Base-by-base conservation (phyloP, 345 rosid species). In the Aquilaria sinensis region DNA sequence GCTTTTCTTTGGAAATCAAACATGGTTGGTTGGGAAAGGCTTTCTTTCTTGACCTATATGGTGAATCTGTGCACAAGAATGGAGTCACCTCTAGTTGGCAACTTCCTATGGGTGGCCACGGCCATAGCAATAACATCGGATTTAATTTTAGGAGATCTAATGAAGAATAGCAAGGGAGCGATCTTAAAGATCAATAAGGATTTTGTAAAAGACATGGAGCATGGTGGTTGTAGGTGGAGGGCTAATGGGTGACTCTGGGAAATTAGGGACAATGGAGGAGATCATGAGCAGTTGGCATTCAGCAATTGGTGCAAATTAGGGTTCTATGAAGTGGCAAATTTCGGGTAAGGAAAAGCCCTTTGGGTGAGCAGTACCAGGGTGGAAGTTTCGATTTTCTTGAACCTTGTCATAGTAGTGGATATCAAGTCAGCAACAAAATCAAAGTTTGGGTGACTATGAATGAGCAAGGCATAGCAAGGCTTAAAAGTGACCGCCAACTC, bases 371-470 rank as follows among this genome's bases (percentile, higher is more conserved):
- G 73, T 60, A 31, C 67, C 12, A 79, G 61, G 29, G 14, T 51
- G 57, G 47, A 32, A 48, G 62, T 69, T 43, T 50, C 76, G 1
- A 31, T 41, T 8, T 63, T 69, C 32, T 0, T 73, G 63, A 23
- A 23, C 23, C 23, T 23, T 23, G 23, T 23, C 23, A 23, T 23
- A 23, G 1, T 23, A 23, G 23, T 13, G 2, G 90, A 80, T 41
- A 75, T 78, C 1, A 67, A 23, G 47, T 32, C 9, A 76, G 82
- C 16, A 72, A 75, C 37, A 78, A 82, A 9, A 60, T 78, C 9
- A 84, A 85, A 71, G 85, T 85, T 14, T 82, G 83, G 85, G 70
- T 80, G 43, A 78, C 73, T 16, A 23, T 82, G 76, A 80, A 75
- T 47, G 74, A 82, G 49, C 57, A 67, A 52, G 72, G 68, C n/a